These are phyloP conservation scores for Lasiosphaeria miniovina DNA, from an alignment of 495 filamentous ascomycete species.

Conservation along the genomic window DNA sequence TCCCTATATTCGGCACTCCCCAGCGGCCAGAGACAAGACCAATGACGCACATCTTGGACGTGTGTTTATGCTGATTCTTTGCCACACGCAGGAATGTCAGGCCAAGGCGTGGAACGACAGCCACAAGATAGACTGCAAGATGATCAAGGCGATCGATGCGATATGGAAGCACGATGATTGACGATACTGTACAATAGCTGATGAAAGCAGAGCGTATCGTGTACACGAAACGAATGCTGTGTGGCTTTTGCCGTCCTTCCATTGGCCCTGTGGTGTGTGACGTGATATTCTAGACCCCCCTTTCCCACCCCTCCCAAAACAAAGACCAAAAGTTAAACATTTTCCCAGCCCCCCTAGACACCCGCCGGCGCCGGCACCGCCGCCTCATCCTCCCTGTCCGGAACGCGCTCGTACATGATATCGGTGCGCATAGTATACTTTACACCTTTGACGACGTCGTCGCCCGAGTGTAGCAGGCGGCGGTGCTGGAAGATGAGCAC, in stretches of 20 bases:
- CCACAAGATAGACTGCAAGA: conserved; percentile 44
- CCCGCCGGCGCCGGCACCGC: too few relatives aligned
- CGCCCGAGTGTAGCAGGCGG: conserved; percentile 66
- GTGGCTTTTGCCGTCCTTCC: too few relatives aligned
- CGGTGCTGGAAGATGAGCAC: conserved; percentile 77
- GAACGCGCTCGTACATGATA: conserved; percentile 60
- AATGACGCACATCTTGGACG: background rate
- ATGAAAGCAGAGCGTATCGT: too few relatives aligned
- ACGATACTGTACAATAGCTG: background rate
- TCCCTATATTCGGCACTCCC: too few relatives aligned
- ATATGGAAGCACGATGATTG: conserved; percentile 29
- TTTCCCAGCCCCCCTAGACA: too few relatives aligned
- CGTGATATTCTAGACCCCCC: too few relatives aligned
- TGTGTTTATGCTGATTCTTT: background rate
- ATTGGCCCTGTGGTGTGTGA: too few relatives aligned
- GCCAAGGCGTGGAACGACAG: conserved; percentile 40
- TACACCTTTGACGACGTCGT: conserved; percentile 65
- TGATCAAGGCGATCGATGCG: conserved; percentile 35
- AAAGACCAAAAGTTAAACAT: too few relatives aligned
- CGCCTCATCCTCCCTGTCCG: background rate
- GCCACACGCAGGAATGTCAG: conserved; percentile 35
- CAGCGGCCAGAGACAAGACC: background rate
- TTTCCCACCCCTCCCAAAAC: too few relatives aligned
- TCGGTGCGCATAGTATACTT: conserved; percentile 80
- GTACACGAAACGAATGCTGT: background rate